phyloP scores from a whole-genome alignment of 2,329 filamentous ascomycete species.

The Canariomyces notabilis region DNA sequence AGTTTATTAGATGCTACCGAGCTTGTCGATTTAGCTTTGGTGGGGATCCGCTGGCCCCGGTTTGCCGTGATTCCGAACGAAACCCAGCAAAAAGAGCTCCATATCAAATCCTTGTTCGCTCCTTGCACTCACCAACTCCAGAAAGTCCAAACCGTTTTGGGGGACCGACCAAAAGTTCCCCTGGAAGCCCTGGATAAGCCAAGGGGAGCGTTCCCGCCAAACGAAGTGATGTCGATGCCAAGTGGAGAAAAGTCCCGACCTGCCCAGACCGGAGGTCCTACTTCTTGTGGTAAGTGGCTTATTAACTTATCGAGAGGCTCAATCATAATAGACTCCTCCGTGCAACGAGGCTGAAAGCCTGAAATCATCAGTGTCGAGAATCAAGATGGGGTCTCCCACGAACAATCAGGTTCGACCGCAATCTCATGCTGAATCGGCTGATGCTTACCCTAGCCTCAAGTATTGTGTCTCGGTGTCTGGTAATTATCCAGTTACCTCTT shows the following conservation, averaged over 20 bases:
- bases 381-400: too few relatives aligned
- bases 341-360: too few relatives aligned
- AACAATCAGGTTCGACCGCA: too few relatives aligned
- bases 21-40: not conserved
- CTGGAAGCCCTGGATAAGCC: conserved; percentile 8
- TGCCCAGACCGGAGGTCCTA: conserved; percentile 11
- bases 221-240: conserved; percentile 1
- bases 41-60: conserved; percentile 15
- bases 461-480: too few relatives aligned
- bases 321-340: too few relatives aligned
- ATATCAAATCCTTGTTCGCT: conserved; percentile 2
- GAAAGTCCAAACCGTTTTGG: conserved; percentile 12
- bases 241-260: conserved; percentile 5
- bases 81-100: conserved; percentile 3
- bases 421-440: too few relatives aligned
- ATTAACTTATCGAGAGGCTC: conserved; percentile 7
- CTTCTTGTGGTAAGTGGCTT: not conserved
- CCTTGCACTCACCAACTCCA: conserved; percentile 1
- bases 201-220: not conserved
- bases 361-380: too few relatives aligned
- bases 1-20: not conserved
- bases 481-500: too few relatives aligned
- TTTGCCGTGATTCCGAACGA: conserved; percentile 20
- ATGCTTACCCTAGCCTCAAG: too few relatives aligned
- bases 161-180: conserved; percentile 8